Evolutionary conservation across 2,329 filamentous ascomycete genomes (phyloP).

Genomic region (Trichoderma lentiforme): DNA sequence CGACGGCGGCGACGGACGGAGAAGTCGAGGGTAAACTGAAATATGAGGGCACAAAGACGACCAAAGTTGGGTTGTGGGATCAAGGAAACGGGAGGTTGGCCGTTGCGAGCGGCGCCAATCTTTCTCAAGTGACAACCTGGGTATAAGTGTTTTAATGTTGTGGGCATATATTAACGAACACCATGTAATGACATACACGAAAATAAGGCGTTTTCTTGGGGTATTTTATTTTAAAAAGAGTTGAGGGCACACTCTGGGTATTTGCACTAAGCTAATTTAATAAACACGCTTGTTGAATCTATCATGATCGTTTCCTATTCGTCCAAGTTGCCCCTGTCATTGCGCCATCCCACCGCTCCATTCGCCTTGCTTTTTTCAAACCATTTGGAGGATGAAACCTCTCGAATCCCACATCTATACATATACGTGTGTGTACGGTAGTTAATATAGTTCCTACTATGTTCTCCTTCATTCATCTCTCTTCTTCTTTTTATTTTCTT

Average conservation of each 20-base stretch:
- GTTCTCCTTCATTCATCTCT: too few species aligned
- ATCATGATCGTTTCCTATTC: background rate
- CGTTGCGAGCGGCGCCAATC: background rate
- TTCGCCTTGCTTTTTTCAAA: background rate
- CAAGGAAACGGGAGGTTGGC: background rate
- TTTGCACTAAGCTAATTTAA: background rate
- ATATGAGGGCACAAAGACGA: background rate
- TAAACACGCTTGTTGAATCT: background rate
- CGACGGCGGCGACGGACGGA: background rate
- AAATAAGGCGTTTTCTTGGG: background rate
- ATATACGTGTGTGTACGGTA: background rate
- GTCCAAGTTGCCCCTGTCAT: background rate
- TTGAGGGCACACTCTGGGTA: background rate
- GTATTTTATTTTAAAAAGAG: background rate
- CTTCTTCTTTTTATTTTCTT: background rate
- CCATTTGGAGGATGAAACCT: background rate
- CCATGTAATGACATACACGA: background rate
- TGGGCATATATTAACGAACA: background rate
- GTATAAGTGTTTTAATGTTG: background rate
- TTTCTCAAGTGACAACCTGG: background rate
- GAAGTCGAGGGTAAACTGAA: background rate
- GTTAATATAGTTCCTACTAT: background rate
- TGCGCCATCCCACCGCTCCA: conserved; percentile 7
- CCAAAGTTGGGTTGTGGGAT: background rate
- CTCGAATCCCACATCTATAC: background rate